Conservation (phyloP, 1,284 basidiomycete species). For the Schizophyllum amplum region DNA sequence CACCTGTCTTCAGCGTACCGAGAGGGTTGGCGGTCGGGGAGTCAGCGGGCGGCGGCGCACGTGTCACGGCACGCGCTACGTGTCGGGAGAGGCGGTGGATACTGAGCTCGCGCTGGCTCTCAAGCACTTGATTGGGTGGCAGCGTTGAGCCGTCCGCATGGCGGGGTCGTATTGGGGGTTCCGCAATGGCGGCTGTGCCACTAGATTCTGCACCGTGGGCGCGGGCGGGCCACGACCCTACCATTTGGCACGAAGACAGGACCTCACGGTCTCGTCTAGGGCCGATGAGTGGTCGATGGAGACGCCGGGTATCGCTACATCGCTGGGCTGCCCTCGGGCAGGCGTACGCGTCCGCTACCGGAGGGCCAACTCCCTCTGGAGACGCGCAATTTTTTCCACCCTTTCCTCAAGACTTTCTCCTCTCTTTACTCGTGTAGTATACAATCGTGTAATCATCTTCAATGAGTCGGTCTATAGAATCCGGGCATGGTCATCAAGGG, state of each 20-base stretch:
- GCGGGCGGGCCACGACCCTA: neutral
- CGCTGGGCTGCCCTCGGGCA: neutral
- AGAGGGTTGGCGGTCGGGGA: neutral
- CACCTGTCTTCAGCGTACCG: neutral
- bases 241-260: no score
- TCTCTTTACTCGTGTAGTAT: no score
- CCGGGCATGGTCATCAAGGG: no score
- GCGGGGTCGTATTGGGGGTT: neutral
- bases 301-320: neutral
- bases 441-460: no score
- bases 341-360: neutral
- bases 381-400: neutral
- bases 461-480: no score
- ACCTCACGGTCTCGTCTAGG: no score
- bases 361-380: no score
- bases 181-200: neutral
- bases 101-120: neutral
- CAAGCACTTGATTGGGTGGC: no score
- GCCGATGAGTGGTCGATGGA: no score
- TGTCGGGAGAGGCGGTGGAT: neutral
- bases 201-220: neutral
- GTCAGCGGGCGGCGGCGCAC: no score
- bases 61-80: no score
- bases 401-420: no score
- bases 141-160: neutral